These are phyloP conservation scores for Jatropha curcas DNA, from an alignment of 345 rosid species.

Conservation along the genomic window DNA sequence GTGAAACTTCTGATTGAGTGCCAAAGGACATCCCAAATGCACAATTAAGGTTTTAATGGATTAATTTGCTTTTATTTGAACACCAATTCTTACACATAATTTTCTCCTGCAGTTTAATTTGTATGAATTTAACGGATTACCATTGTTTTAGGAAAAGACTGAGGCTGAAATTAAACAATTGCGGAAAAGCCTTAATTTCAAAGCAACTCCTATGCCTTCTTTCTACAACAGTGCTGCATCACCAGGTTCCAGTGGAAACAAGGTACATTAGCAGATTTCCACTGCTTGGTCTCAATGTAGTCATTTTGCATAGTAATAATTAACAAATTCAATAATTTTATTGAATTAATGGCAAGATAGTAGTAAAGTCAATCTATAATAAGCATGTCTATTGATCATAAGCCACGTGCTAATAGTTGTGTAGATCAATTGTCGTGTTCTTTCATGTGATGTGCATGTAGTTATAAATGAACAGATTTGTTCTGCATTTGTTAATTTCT, in stretches of 20 bases:
- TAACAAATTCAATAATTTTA: not conserved
- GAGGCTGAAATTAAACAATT: conserved; percentile 65
- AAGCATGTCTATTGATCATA: not conserved
- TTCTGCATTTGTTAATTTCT: not conserved
- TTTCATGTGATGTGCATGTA: not conserved
- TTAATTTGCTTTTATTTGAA: not conserved
- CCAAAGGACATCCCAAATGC: not conserved
- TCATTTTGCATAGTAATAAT: not conserved
- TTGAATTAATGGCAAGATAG: not conserved
- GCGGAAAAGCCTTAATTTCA: conserved; percentile 78
- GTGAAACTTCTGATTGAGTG: not conserved
- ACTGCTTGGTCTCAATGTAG: conserved; percentile 8
- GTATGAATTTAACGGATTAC: not conserved
- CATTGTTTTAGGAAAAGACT: conserved; percentile 53
- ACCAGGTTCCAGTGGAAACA: conserved; percentile 41
- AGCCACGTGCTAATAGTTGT: not conserved
- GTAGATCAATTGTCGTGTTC: not conserved
- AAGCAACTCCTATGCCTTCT: conserved; percentile 88
- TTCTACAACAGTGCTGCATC: conserved; percentile 49
- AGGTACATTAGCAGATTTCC: conserved; percentile 41
- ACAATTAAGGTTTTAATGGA: not conserved
- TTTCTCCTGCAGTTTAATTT: not conserved
- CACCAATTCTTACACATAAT: not conserved
- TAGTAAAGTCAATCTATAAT: not conserved
- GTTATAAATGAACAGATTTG: not conserved